These are phyloP conservation scores for Pleurotus giganteus DNA, from an alignment of 768 basidiomycete genomes.

Conservation along the genomic window DNA sequence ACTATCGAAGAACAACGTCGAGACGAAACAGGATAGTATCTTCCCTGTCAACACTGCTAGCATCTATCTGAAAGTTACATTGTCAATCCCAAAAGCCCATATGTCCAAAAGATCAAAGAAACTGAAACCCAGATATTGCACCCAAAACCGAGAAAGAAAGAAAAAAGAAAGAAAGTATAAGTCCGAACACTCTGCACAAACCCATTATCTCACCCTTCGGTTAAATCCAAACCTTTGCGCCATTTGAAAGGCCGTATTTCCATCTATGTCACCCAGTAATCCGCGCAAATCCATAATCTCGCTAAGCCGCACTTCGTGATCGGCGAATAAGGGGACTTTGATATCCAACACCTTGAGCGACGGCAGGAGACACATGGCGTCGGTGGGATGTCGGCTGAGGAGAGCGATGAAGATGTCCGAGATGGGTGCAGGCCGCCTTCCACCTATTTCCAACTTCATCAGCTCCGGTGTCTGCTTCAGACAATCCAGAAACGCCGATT, in stretches of 20 bases:
- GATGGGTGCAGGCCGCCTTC: background rate
- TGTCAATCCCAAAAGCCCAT: background rate
- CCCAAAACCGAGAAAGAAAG: background rate
- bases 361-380: background rate
- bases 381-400: background rate
- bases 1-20: too few species aligned
- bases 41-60: too few species aligned
- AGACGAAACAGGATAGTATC: too few species aligned
- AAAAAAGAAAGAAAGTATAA: background rate
- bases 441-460: background rate
- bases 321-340: background rate
- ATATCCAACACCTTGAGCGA: background rate
- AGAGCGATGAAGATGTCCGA: background rate
- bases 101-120: background rate
- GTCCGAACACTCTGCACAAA: background rate
- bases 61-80: background rate
- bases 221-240: background rate
- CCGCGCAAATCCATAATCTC: background rate
- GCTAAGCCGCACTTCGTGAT: background rate
- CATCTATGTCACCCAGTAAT: background rate
- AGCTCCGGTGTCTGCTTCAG: background rate
- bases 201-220: background rate
- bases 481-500: background rate
- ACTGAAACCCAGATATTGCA: background rate
- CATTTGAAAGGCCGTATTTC: background rate